phyloP scores from a whole-genome alignment of 1,284 basidiomycete species.

The Ganoderma leucocontextum region DNA sequence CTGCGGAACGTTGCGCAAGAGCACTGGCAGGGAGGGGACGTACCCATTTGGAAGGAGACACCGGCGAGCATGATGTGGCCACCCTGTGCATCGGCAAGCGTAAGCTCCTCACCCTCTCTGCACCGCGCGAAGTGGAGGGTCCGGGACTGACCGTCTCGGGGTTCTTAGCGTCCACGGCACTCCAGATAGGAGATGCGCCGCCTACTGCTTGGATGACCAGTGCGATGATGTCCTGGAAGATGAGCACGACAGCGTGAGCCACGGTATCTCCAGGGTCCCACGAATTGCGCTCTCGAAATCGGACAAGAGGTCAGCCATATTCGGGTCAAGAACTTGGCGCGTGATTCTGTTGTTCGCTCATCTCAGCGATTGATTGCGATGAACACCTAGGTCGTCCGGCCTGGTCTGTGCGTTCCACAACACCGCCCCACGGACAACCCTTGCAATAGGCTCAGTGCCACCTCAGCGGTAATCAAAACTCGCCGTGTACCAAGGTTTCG shows the following conservation, averaged over 20 bases:
- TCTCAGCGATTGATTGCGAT: background rate
- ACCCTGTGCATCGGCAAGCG: conserved; percentile 41
- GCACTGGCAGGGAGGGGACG: conserved; percentile 27
- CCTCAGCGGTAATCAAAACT: background rate
- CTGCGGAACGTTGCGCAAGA: conserved; percentile 42
- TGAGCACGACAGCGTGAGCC: background rate
- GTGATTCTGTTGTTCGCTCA: background rate
- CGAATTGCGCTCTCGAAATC: too few species aligned
- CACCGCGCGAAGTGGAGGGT: background rate
- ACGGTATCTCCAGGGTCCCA: too few species aligned
- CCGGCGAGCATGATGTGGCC: conserved; percentile 63
- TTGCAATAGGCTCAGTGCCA: background rate
- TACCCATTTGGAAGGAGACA: conserved; percentile 62
- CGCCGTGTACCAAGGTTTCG: background rate
- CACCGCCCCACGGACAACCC: background rate
- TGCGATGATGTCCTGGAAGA: conserved; percentile 56
- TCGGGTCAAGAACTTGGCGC: background rate
- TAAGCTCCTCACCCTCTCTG: background rate
- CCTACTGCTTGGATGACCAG: conserved; percentile 63
- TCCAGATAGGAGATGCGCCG: conserved; percentile 57
- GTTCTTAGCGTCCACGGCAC: conserved; percentile 39
- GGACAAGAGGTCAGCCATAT: background rate
- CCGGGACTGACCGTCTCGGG: conserved; percentile 33
- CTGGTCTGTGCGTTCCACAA: background rate
- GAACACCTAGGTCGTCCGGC: background rate